phyloP scores from a whole-genome alignment of 139 green algal genomes.

The Asterochloris sp. region DNA sequence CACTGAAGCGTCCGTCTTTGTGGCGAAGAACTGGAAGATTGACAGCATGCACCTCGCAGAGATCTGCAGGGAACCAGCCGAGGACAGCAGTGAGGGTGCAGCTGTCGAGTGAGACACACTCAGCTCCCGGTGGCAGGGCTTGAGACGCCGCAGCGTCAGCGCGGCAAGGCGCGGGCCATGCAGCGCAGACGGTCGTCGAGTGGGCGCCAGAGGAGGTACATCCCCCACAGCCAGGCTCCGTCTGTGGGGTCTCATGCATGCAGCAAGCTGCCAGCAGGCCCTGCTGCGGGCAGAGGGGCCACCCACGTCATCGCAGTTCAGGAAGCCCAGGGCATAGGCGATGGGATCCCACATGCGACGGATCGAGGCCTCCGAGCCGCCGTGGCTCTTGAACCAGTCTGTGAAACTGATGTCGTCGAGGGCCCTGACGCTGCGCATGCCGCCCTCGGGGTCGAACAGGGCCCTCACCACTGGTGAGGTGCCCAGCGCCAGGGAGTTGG shows the following conservation, averaged over 20 bases:
- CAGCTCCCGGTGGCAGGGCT: too few species aligned
- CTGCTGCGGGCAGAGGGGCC: neutral
- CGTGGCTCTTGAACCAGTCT: slow-evolving; percentile 90
- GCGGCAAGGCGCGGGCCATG: too few species aligned
- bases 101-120: too few species aligned
- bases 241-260: too few species aligned
- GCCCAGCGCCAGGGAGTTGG: slow-evolving; percentile 84
- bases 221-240: too few species aligned
- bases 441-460: slow-evolving; percentile 91
- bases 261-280: too few species aligned
- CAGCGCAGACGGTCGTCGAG: too few species aligned
- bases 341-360: slow-evolving; percentile 97
- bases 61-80: slow-evolving; percentile 50
- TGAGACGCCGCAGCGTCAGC: too few species aligned
- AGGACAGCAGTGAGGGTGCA: too few species aligned
- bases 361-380: slow-evolving; percentile 78
- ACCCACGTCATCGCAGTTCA: slow-evolving; percentile 86
- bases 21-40: slow-evolving; percentile 98
- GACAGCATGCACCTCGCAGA: slow-evolving; percentile 95
- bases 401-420: slow-evolving; percentile 86
- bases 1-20: slow-evolving; percentile 93
- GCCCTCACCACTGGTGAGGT: slow-evolving; percentile 88
- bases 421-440: slow-evolving; percentile 80
- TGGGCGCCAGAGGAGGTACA: too few species aligned
- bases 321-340: slow-evolving; percentile 94